Conservation (phyloP, 345 rosid genomes). For the Aquilaria malaccensis region DNA sequence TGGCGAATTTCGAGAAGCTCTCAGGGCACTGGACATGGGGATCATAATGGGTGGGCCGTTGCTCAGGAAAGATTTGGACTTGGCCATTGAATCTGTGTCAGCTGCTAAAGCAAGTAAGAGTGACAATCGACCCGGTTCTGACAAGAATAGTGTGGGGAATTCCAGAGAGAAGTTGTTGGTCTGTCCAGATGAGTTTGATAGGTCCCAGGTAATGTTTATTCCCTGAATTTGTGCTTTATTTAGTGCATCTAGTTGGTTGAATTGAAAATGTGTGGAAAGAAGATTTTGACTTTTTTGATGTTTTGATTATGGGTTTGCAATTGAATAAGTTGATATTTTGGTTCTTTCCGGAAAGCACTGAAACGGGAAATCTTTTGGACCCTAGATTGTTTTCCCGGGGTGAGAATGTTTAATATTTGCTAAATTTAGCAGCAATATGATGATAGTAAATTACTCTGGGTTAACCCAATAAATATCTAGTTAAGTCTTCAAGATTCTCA, state of each 20-base stretch:
- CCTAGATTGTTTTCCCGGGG: no score
- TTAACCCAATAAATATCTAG: no score
- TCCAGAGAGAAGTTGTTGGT: constrained; percentile 26
- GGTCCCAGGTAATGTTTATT: constrained; percentile 51
- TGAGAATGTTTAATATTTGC: no score
- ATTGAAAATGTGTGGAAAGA: no score
- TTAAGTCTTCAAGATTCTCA: no score
- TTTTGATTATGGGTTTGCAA: no score
- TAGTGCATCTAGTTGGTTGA: background rate
- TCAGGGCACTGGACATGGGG: constrained; percentile 83
- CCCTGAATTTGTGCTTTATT: background rate
- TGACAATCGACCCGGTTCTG: constrained; percentile 21
- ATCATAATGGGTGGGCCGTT: constrained; percentile 92
- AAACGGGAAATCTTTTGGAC: no score
- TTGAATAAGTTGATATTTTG: no score
- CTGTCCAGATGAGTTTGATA: constrained; percentile 35
- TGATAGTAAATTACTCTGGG: no score
- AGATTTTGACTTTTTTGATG: no score
- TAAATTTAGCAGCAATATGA: no score
- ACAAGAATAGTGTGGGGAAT: constrained; percentile 19
- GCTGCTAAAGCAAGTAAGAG: constrained; percentile 21
- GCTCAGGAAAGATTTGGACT: constrained; percentile 67
- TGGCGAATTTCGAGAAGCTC: constrained; percentile 65
- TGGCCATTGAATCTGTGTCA: constrained; percentile 38
- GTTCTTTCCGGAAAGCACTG: no score